phyloP scores from a whole-genome alignment of 192 early-diverging fungal genomes.

The Rhizophagus prolifer region DNA sequence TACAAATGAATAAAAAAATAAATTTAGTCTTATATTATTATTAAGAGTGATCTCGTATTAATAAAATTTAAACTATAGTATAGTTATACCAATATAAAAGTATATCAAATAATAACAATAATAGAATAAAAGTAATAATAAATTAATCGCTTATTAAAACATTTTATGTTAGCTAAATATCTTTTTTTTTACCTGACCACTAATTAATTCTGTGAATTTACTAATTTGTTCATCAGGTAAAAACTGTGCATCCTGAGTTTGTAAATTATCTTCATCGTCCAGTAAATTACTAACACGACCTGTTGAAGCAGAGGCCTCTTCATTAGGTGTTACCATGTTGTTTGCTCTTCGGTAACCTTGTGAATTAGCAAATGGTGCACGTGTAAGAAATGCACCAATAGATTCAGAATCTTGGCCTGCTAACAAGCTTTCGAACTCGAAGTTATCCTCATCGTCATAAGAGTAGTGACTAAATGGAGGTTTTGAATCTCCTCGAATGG shows the following conservation, averaged over 20 bases:
- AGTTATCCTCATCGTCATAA: constrained; percentile 23
- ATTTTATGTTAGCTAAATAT: background rate
- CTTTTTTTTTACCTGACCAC: constrained; percentile 10
- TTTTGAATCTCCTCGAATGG: constrained; percentile 5
- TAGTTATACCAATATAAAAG: too few relatives aligned
- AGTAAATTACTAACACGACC: background rate
- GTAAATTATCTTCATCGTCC: constrained; percentile 15
- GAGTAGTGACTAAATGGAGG: constrained; percentile 9
- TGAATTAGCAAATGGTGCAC: constrained; percentile 5
- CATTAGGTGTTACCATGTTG: background rate
- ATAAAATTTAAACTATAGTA: too few relatives aligned
- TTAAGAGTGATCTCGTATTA: too few relatives aligned
- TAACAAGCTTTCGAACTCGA: constrained; percentile 22
- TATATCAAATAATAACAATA: too few relatives aligned
- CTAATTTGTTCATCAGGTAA: constrained; percentile 30
- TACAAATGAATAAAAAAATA: background rate
- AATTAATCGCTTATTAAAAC: too few relatives aligned
- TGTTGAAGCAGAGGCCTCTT: background rate
- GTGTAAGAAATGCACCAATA: background rate
- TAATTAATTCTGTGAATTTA: constrained; percentile 25
- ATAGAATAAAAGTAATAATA: too few relatives aligned
- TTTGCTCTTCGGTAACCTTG: background rate
- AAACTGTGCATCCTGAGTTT: constrained; percentile 23
- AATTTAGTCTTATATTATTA: background rate
- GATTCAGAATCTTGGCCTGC: constrained; percentile 4